Conservation (phyloP, 352 stramenopile species). For the Pythium plurisporium region DNA sequence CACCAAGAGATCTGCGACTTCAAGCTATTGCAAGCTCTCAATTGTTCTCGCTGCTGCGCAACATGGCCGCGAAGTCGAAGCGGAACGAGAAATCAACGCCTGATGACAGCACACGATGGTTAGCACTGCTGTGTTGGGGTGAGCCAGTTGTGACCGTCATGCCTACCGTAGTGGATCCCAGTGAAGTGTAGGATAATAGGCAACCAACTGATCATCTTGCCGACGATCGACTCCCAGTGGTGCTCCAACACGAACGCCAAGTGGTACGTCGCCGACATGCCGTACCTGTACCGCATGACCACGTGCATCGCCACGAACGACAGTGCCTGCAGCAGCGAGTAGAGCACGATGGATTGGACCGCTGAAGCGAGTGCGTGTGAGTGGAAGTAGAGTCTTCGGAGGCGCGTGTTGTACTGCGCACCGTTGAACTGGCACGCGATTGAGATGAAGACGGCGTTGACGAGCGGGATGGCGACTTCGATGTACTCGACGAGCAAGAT, state of each 20-base stretch:
- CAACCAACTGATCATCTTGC: slow-evolving; percentile 14
- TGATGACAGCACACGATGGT: too few relatives aligned
- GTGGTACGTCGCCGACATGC: background rate
- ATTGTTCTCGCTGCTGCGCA: too few relatives aligned
- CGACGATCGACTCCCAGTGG: slow-evolving; percentile 6
- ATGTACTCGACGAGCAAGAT: slow-evolving; percentile 19
- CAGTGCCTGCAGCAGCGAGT: background rate
- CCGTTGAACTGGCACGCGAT: slow-evolving; percentile 1
- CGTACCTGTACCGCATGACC: slow-evolving; percentile 9
- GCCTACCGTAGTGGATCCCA: slow-evolving; percentile 17
- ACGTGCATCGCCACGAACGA: background rate
- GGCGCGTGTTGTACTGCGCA: slow-evolving; percentile 42
- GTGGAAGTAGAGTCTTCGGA: slow-evolving; percentile 58
- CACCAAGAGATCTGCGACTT: too few relatives aligned
- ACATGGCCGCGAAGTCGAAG: too few relatives aligned
- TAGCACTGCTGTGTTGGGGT: too few relatives aligned
- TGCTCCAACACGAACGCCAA: slow-evolving; percentile 15
- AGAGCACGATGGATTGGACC: background rate
- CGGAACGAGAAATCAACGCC: too few relatives aligned
- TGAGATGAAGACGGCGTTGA: background rate
- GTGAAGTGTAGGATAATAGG: slow-evolving; percentile 8
- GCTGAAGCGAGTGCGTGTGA: slow-evolving; percentile 30
- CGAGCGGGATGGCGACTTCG: slow-evolving; percentile 6
- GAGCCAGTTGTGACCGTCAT: too few relatives aligned
- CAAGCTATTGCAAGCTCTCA: too few relatives aligned